These are phyloP conservation scores for Aspergillus sp. DNA, from an alignment of 2,329 filamentous ascomycete species.

Conservation along the genomic window DNA sequence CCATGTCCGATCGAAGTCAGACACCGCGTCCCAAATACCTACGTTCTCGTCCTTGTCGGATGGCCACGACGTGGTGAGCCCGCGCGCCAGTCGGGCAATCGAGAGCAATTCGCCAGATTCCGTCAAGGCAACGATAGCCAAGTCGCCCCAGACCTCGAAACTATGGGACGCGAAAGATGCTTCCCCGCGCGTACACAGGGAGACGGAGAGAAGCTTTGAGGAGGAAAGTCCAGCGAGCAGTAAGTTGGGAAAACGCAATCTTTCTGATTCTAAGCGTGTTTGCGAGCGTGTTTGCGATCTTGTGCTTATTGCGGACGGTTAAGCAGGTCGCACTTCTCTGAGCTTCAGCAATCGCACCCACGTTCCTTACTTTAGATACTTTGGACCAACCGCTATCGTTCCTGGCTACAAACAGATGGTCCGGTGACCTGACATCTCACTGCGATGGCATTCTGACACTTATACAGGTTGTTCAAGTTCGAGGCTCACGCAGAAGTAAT, in stretches of 20 bases:
- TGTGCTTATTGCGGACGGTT: conserved; percentile 4
- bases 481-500: conserved; percentile 42
- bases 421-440: conserved; percentile 1
- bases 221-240: conserved; percentile 30
- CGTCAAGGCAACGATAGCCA: conserved; percentile 6
- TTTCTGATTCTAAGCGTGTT: not conserved
- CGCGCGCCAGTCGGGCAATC: conserved; percentile 9
- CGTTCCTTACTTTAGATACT: conserved; percentile 84
- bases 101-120: conserved; percentile 22
- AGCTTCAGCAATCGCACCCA: conserved; percentile 30
- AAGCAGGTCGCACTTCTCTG: conserved; percentile 27
- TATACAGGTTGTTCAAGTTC: conserved; percentile 48
- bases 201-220: conserved; percentile 14
- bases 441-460: conserved; percentile 23
- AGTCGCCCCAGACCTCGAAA: conserved; percentile 12
- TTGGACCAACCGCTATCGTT: conserved; percentile 82
- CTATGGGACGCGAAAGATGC: conserved; percentile 8
- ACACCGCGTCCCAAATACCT: conserved; percentile 17
- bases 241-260: conserved; percentile 12
- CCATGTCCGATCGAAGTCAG: conserved; percentile 24
- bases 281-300: not conserved
- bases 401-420: conserved; percentile 93
- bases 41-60: conserved; percentile 9
- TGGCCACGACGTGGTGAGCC: conserved; percentile 10
- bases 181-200: conserved; percentile 12